phyloP scores from a whole-genome alignment of 192 early-diverging fungal genomes.

The Coemansia sp. region DNA sequence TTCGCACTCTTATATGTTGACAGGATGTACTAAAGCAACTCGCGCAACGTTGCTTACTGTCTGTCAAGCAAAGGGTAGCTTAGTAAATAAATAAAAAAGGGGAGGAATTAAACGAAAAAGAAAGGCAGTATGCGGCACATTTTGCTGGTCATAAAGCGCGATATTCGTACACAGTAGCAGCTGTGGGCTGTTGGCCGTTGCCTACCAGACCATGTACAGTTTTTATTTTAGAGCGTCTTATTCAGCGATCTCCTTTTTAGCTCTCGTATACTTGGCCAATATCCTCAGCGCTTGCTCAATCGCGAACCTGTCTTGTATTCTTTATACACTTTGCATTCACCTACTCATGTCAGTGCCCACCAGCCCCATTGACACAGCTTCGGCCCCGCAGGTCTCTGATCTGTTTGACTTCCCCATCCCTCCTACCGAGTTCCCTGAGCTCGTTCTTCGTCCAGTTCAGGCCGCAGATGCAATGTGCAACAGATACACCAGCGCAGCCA shows the following conservation, averaged over 20 bases:
- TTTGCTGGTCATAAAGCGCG: not conserved
- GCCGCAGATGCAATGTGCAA: not conserved
- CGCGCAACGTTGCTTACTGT: not conserved
- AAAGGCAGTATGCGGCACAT: not conserved
- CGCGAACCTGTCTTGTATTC: not conserved
- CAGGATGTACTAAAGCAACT: not conserved
- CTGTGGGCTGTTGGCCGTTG: not conserved
- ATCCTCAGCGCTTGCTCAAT: not conserved
- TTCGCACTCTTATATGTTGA: not conserved
- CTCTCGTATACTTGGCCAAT: not conserved
- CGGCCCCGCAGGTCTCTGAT: slow-evolving; percentile 4
- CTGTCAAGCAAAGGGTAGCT: not conserved
- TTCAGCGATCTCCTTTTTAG: not conserved
- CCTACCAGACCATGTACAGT: not conserved
- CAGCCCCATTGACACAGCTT: not conserved
- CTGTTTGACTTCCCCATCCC: slow-evolving; percentile 45
- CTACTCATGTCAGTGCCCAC: slow-evolving; percentile 1
- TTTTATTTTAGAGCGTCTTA: not conserved
- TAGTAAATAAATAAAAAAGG: not conserved
- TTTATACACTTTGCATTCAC: not conserved
- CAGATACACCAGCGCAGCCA: not conserved
- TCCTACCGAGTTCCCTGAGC: slow-evolving; percentile 18
- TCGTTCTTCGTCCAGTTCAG: not conserved
- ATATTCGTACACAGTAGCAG: not conserved
- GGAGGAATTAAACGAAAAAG: not conserved